Conservation (phyloP, 2,329 filamentous ascomycete genomes). For the Hymenotorrendiella dingleyae region DNA sequence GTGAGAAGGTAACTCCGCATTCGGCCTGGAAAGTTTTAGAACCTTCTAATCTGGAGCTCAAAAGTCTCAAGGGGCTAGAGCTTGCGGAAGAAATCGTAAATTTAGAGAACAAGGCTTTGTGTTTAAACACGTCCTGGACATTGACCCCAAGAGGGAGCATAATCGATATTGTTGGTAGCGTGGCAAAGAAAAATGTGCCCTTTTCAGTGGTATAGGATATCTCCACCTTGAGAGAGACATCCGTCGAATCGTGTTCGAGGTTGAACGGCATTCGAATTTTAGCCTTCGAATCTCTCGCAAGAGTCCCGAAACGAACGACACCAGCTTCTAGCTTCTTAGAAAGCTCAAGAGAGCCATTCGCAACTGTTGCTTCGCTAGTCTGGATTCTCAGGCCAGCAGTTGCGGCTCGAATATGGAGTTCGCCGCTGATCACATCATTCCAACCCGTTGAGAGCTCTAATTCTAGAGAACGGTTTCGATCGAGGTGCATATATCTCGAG, state of each 20-base stretch:
- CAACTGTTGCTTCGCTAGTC: slow-evolving; percentile 51
- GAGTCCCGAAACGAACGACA: slow-evolving; percentile 42
- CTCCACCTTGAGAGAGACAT: slow-evolving; percentile 71
- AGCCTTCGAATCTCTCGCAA: slow-evolving; percentile 42
- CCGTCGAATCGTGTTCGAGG: slow-evolving; percentile 67
- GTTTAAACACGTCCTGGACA: slow-evolving; percentile 93
- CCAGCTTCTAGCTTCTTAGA: slow-evolving; percentile 48
- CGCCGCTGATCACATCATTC: slow-evolving; percentile 58
- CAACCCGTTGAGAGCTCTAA: slow-evolving; percentile 67
- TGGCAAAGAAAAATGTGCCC: slow-evolving; percentile 59
- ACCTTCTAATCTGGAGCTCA: slow-evolving; percentile 62
- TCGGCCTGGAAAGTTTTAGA: slow-evolving; percentile 64
- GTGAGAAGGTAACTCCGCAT: slow-evolving; percentile 48
- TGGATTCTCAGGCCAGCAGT: slow-evolving; percentile 61
- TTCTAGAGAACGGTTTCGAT: slow-evolving; percentile 72
- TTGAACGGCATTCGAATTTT: slow-evolving; percentile 74
- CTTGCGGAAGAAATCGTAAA: slow-evolving; percentile 86
- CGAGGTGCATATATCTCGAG: slow-evolving; percentile 69
- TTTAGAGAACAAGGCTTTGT: slow-evolving; percentile 71
- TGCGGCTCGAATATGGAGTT: slow-evolving; percentile 56
- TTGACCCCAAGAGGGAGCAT: slow-evolving; percentile 86
- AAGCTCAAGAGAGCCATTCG: slow-evolving; percentile 38
- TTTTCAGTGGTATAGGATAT: slow-evolving; percentile 64
- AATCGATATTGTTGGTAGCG: slow-evolving; percentile 59
- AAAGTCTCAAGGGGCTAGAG: slow-evolving; percentile 66